Evolutionary conservation across 257 asterid species (phyloP).

Genomic region (Solanum pimpinellifolium): DNA sequence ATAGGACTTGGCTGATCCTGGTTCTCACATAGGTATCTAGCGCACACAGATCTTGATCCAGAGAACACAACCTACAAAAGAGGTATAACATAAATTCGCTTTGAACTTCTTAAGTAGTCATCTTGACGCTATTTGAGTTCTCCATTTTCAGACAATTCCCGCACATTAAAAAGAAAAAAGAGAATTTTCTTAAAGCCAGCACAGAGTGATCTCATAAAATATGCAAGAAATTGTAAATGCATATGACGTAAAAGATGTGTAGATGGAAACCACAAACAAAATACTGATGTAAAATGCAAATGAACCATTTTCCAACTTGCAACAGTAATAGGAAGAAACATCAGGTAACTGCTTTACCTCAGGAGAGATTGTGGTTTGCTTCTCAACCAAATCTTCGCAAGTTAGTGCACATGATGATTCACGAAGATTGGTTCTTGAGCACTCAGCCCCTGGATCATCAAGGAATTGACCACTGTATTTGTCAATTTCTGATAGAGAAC

Average conservation of each 20-base stretch:
- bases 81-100: neutral
- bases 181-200: neutral
- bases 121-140: neutral
- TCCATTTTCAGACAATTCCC: neutral
- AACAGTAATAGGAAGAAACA: neutral
- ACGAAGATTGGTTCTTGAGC: slow-evolving; percentile 15
- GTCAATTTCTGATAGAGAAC: slow-evolving; percentile 12
- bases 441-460: neutral
- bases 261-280: neutral
- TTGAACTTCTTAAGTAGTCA: neutral
- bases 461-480: slow-evolving; percentile 14
- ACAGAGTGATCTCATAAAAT: neutral
- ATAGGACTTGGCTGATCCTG: slow-evolving; percentile 93
- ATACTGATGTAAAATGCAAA: neutral
- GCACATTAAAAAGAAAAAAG: neutral
- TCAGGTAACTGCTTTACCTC: slow-evolving; percentile 34
- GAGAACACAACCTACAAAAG: slow-evolving; percentile 35
- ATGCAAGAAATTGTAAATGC: neutral
- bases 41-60: slow-evolving; percentile 13
- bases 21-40: slow-evolving; percentile 45
- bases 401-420: slow-evolving; percentile 20
- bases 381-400: slow-evolving; percentile 17
- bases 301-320: neutral
- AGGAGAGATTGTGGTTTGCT: slow-evolving; percentile 18
- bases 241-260: neutral